Conservation (phyloP, 2,329 filamentous ascomycete species). For the Fusarium drepaniforme region DNA sequence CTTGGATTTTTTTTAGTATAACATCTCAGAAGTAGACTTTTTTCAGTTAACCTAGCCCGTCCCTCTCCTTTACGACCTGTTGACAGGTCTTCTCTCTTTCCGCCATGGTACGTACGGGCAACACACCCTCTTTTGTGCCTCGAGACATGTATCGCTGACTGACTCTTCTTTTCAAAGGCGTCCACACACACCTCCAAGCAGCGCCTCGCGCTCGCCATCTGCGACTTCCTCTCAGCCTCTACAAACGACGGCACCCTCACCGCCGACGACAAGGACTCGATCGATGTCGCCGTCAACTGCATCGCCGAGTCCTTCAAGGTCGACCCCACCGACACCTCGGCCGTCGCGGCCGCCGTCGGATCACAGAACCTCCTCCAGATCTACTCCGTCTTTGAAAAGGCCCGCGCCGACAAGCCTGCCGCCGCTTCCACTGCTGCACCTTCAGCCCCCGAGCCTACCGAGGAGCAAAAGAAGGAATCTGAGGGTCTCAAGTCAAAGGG, state of each 20-base stretch:
- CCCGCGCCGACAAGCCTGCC: slow-evolving; percentile 63
- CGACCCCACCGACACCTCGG: slow-evolving; percentile 81
- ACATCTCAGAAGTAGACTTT: neutral
- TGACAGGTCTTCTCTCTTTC: slow-evolving; percentile 14
- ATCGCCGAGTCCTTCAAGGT: slow-evolving; percentile 97
- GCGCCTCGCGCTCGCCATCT: slow-evolving; percentile 95
- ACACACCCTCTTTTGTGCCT: neutral
- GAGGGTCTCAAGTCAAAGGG: slow-evolving; percentile 91
- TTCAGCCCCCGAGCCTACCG: slow-evolving; percentile 49
- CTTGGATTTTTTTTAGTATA: neutral
- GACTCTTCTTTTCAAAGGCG: slow-evolving; percentile 23
- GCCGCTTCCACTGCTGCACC: slow-evolving; percentile 43
- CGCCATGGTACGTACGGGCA: slow-evolving; percentile 17
- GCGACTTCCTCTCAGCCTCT: slow-evolving; percentile 91
- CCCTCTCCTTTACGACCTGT: slow-evolving; percentile 6
- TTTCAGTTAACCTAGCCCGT: neutral
- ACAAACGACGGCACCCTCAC: slow-evolving; percentile 89
- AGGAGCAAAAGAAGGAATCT: slow-evolving; percentile 81
- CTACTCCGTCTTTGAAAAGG: slow-evolving; percentile 96
- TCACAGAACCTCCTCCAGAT: slow-evolving; percentile 90
- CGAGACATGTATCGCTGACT: slow-evolving; percentile 9
- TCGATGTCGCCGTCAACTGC: slow-evolving; percentile 94
- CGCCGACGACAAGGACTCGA: slow-evolving; percentile 89
- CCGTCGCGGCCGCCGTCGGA: slow-evolving; percentile 82
- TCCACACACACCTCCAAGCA: slow-evolving; percentile 69